Percentiles rank a stretch among this genome's conserved stretches.
These are phyloP conservation scores for Phytophthora megakarya DNA, from an alignment of 352 stramenopile species.

Conservation along the genomic window DNA sequence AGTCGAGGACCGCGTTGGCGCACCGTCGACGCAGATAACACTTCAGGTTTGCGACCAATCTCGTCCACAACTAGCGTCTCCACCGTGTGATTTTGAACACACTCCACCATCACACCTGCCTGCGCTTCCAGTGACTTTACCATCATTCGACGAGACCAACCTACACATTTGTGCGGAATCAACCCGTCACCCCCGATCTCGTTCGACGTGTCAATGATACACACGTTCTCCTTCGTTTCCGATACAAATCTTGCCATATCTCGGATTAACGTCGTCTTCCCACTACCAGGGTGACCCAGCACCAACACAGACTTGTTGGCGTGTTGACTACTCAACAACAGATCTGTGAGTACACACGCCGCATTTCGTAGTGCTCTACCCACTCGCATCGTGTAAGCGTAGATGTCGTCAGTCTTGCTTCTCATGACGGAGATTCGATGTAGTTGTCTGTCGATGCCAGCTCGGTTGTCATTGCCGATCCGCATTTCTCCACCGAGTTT, in stretches of 20 bases:
- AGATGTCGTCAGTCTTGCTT: slow-evolving; percentile 57
- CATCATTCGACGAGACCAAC: slow-evolving; percentile 81
- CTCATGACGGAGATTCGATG: slow-evolving; percentile 84
- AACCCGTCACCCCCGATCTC: slow-evolving; percentile 90
- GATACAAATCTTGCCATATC: slow-evolving; percentile 77
- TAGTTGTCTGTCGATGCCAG: slow-evolving; percentile 68
- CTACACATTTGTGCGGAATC: slow-evolving; percentile 76
- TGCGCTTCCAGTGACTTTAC: slow-evolving; percentile 73
- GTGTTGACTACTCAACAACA: slow-evolving; percentile 58
- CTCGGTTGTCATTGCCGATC: slow-evolving; percentile 84
- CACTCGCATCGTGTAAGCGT: slow-evolving; percentile 76
- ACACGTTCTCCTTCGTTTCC: slow-evolving; percentile 65
- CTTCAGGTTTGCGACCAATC: slow-evolving; percentile 81
- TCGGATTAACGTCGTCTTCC: slow-evolving; percentile 88
- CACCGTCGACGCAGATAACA: slow-evolving; percentile 67
- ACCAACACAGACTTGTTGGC: slow-evolving; percentile 64
- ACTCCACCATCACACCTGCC: slow-evolving; percentile 86
- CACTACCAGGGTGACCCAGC: slow-evolving; percentile 64
- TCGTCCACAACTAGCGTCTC: slow-evolving; percentile 90
- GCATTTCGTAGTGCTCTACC: slow-evolving; percentile 67
- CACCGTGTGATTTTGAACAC: slow-evolving; percentile 91
- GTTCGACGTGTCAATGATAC: slow-evolving; percentile 92
- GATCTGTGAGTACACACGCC: slow-evolving; percentile 64
- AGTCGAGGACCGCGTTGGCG: slow-evolving; percentile 80
- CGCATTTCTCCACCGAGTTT: slow-evolving; percentile 44